phyloP scores from a whole-genome alignment of 164 flowering plant genomes.

The Vitis rupestris region DNA sequence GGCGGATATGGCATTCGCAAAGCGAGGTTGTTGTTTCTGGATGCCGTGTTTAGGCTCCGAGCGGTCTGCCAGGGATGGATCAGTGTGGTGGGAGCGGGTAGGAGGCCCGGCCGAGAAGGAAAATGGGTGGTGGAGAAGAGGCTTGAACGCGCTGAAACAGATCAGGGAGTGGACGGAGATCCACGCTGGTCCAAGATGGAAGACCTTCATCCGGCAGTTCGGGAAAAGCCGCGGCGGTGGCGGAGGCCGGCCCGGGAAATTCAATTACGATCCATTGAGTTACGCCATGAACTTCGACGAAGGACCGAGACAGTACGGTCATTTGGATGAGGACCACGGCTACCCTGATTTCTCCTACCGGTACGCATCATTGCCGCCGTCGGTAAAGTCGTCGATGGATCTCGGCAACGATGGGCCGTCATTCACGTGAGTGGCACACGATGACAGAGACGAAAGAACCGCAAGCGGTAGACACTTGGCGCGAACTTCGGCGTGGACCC shows the following conservation, averaged over 20 bases:
- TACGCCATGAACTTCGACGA: constrained; percentile 57
- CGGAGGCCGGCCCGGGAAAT: constrained; percentile 18
- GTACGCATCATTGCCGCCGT: constrained; percentile 29
- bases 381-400: constrained; percentile 30
- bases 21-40: constrained; percentile 41
- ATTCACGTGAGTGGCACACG: constrained; percentile 10
- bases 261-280: constrained; percentile 54
- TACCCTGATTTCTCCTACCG: constrained; percentile 25
- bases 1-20: constrained; percentile 14
- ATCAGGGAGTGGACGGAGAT: constrained; percentile 3
- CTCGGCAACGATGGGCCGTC: constrained; percentile 21
- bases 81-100: constrained; percentile 34
- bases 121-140: constrained; percentile 21
- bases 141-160: constrained; percentile 10
- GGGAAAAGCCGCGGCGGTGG: constrained; percentile 12
- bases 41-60: constrained; percentile 24
- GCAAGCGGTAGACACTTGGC: no score
- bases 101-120: constrained; percentile 19
- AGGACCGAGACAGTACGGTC: constrained; percentile 23
- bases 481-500: no score
- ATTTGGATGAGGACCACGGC: constrained; percentile 24
- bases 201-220: constrained; percentile 17
- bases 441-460: neutral
- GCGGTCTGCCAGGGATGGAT: constrained; percentile 2
- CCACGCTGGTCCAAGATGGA: constrained; percentile 2